Evolutionary conservation across 768 basidiomycete genomes (phyloP).

Genomic region (Basidioascus undulatus): DNA sequence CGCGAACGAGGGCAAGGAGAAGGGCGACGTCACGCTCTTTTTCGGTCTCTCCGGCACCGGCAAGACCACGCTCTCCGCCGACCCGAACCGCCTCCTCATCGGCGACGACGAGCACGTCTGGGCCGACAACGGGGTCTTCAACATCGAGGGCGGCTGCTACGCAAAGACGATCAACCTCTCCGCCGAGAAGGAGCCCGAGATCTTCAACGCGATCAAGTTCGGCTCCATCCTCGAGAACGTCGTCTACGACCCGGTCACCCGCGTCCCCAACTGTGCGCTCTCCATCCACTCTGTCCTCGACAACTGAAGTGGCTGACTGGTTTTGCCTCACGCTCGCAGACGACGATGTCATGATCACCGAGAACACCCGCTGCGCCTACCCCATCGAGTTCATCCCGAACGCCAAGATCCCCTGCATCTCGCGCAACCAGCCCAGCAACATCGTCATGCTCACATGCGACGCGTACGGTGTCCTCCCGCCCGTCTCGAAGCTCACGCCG

Average conservation of each 20-base stretch:
- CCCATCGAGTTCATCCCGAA: conserved; percentile 95
- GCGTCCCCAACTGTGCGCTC: background rate
- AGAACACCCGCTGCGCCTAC: conserved; percentile 95
- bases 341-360: conserved; percentile 80
- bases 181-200: conserved; percentile 92
- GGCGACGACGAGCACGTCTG: conserved; percentile 99
- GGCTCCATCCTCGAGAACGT: conserved; percentile 98
- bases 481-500: conserved; percentile 71
- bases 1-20: conserved; percentile 75
- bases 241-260: conserved; percentile 56
- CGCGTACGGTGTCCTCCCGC: conserved; percentile 92
- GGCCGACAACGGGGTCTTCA: conserved; percentile 97
- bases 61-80: conserved; percentile 94
- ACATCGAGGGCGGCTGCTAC: conserved; percentile 98
- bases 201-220: conserved; percentile 79
- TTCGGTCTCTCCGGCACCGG: conserved; percentile 96
- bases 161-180: conserved; percentile 96
- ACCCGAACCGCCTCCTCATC: conserved; percentile 76
- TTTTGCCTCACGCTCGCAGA: conserved; percentile 69
- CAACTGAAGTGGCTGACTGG: too few relatives aligned
- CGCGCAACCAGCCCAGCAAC: conserved; percentile 68
- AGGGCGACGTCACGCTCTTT: conserved; percentile 87
- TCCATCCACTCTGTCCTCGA: too few relatives aligned
- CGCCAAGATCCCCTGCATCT: conserved; percentile 75
- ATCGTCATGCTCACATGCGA: conserved; percentile 97